phyloP scores from a whole-genome alignment of 2,329 filamentous ascomycete genomes.

The Beauveria asiatica region DNA sequence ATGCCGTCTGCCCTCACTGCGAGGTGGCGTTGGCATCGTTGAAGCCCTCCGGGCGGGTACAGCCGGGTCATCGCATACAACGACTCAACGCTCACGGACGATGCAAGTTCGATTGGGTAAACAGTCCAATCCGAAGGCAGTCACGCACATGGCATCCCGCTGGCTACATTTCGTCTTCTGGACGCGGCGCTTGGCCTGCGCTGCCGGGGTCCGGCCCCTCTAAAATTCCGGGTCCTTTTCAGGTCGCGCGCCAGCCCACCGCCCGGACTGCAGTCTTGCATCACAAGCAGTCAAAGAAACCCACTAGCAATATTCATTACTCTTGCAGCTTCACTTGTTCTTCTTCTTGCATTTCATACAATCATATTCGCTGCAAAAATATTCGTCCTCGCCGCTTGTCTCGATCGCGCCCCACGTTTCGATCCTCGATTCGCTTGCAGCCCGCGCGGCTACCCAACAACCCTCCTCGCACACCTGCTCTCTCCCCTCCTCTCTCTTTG shows the following conservation, averaged over 20 bases:
- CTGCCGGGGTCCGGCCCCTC: slow-evolving; percentile 17
- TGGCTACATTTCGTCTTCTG: slow-evolving; percentile 1
- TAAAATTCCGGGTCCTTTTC: slow-evolving; percentile 23
- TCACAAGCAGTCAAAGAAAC: slow-evolving; percentile 2
- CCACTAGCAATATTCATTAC: slow-evolving; percentile 6
- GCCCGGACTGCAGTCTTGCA: slow-evolving; percentile 13
- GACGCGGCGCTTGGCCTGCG: background rate
- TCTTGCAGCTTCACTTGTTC: background rate
- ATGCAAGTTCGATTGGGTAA: background rate
- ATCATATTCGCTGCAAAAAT: background rate
- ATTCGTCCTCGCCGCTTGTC: background rate
- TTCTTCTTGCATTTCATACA: background rate
- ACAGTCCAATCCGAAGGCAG: background rate
- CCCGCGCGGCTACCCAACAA: slow-evolving; percentile 9
- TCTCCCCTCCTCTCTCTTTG: background rate
- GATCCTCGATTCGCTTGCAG: background rate
- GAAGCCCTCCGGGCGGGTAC: background rate
- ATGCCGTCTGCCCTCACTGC: too few relatives aligned
- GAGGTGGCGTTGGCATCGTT: background rate
- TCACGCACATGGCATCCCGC: background rate
- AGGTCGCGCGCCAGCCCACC: slow-evolving; percentile 12
- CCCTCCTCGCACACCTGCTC: background rate
- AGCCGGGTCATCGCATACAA: background rate
- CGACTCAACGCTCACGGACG: background rate
- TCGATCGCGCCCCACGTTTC: background rate